These are phyloP conservation scores for Candolleomyces aberdarensis DNA, from an alignment of 768 basidiomycete genomes.

Conservation along the genomic window DNA sequence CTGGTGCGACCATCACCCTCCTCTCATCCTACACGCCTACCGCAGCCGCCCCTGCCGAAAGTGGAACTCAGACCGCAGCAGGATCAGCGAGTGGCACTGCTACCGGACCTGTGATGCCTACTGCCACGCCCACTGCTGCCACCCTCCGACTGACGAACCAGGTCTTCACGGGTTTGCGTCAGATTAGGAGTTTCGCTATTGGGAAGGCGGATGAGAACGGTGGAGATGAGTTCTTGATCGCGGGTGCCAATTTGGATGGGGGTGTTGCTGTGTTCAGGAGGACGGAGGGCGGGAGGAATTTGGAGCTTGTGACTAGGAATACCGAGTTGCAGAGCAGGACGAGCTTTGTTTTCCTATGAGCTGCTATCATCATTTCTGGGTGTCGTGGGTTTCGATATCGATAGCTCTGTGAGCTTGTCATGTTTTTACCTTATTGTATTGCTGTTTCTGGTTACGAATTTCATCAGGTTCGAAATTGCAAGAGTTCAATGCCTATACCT, in stretches of 20 bases:
- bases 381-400: too few relatives aligned
- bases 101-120: neutral
- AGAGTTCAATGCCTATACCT: too few relatives aligned
- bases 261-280: constrained; percentile 59
- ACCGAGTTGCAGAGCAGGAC: constrained; percentile 48
- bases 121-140: constrained; percentile 1
- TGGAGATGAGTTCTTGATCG: constrained; percentile 49
- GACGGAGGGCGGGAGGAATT: constrained; percentile 49
- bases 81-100: neutral
- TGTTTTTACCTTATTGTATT: too few relatives aligned
- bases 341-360: constrained; percentile 40
- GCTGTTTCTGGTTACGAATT: too few relatives aligned
- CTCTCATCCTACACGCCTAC: neutral
- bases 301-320: constrained; percentile 54
- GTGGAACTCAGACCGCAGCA: neutral
- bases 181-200: constrained; percentile 66
- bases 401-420: too few relatives aligned
- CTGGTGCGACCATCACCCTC: constrained; percentile 2
- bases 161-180: constrained; percentile 28
- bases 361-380: neutral
- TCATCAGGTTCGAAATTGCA: too few relatives aligned
- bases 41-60: neutral
- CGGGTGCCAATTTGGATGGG: constrained; percentile 49
- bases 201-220: constrained; percentile 38
- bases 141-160: constrained; percentile 25